These are phyloP conservation scores for Phalaenopsis aphrodite DNA, from an alignment of 106 monocot species.

Conservation along the genomic window DNA sequence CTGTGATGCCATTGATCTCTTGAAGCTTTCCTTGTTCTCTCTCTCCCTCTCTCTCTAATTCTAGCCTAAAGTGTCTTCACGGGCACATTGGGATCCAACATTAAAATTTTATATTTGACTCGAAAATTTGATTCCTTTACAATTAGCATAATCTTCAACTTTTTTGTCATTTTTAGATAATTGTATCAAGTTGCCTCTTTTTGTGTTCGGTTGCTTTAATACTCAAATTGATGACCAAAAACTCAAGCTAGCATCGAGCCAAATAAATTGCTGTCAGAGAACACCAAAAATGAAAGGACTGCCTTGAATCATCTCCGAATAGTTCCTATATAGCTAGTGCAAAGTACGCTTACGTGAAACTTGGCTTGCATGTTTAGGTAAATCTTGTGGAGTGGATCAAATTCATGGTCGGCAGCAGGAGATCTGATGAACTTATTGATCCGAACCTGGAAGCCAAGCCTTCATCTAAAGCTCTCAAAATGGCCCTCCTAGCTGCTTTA, in stretches of 20 bases:
- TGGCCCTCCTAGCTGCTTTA: slow-evolving; percentile 44
- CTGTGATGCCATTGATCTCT: no score
- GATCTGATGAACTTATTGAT: slow-evolving; percentile 56
- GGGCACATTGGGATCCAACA: no score
- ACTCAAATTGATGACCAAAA: neutral
- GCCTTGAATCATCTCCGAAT: neutral
- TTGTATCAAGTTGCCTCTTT: neutral
- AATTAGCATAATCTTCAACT: no score
- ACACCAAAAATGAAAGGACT: neutral
- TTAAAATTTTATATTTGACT: no score
- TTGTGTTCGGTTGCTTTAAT: neutral
- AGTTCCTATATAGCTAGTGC: neutral
- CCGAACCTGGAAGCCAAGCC: slow-evolving; percentile 36
- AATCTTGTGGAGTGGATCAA: slow-evolving; percentile 81
- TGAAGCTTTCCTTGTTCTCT: no score
- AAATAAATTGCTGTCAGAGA: neutral
- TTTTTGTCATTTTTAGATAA: no score
- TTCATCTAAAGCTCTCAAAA: slow-evolving; percentile 40
- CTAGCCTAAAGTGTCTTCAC: no score
- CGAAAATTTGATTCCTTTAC: no score
- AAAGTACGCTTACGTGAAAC: neutral
- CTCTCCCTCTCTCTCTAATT: no score
- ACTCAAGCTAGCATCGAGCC: neutral
- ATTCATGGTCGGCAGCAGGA: slow-evolving; percentile 48
- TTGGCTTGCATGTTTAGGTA: slow-evolving; percentile 21